These are phyloP conservation scores for Sanghuangporus baumii DNA, from an alignment of 1,284 basidiomycete genomes.

Conservation along the genomic window DNA sequence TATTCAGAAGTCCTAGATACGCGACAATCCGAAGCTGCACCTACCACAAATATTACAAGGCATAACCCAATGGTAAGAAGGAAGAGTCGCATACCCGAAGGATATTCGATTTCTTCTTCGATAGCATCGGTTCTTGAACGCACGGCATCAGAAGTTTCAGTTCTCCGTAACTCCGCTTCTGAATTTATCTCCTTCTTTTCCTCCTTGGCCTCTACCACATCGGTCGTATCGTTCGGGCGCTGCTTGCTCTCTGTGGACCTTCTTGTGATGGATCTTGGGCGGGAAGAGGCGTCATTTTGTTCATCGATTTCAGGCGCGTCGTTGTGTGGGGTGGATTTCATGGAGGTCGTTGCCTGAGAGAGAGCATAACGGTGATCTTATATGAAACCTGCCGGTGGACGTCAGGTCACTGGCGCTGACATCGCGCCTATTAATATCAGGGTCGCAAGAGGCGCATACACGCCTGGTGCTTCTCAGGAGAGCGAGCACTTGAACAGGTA, in stretches of 20 bases:
- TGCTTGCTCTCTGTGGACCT: neutral
- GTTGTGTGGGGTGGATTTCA: neutral
- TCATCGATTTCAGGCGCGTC: neutral
- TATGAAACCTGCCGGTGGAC: neutral
- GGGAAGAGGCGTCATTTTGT: neutral
- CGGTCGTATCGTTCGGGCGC: neutral
- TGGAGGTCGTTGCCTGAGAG: neutral
- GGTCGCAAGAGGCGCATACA: neutral
- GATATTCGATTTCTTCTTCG: conserved; percentile 8
- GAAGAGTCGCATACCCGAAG: conserved; percentile 1
- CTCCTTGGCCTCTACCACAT: neutral
- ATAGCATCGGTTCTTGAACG: neutral
- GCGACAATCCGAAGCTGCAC: neutral
- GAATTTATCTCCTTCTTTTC: neutral
- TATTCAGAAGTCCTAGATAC: neutral
- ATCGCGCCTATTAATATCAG: neutral
- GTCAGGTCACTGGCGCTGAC: neutral
- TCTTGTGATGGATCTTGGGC: neutral
- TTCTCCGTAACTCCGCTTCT: neutral
- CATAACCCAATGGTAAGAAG: conserved; percentile 16
- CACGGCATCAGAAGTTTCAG: neutral
- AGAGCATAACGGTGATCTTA: neutral
- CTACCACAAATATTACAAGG: conserved; percentile 17
- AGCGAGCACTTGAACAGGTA: neutral
- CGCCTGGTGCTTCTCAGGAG: neutral